Conservation (phyloP, 768 basidiomycete genomes). For the Boletus subcaerulescens region DNA sequence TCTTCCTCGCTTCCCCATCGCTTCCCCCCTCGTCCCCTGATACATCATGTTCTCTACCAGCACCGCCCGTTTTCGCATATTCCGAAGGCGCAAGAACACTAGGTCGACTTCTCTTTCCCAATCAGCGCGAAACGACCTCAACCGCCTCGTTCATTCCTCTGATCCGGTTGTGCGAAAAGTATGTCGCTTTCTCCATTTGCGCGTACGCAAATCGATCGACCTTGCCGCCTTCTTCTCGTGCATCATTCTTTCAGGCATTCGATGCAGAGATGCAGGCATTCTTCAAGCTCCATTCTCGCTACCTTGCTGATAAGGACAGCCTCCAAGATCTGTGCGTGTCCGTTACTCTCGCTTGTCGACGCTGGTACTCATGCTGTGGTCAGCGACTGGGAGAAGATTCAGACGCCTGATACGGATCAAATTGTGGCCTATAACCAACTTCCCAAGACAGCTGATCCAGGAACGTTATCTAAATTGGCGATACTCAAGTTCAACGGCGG, state of each 20-base stretch:
- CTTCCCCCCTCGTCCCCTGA: constrained; percentile 15
- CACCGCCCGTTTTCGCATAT: constrained; percentile 29
- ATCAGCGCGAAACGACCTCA: constrained; percentile 66
- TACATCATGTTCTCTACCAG: constrained; percentile 31
- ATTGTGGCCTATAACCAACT: constrained; percentile 81
- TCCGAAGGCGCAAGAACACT: constrained; percentile 45
- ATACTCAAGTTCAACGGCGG: constrained; percentile 96
- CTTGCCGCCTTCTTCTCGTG: background rate
- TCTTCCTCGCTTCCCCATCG: constrained; percentile 23
- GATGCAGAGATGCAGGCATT: constrained; percentile 96
- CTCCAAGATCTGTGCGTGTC: constrained; percentile 75
- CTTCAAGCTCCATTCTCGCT: constrained; percentile 94
- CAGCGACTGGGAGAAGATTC: constrained; percentile 89
- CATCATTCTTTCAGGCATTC: constrained; percentile 44
- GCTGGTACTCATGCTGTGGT: background rate
- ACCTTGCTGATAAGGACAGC: constrained; percentile 85
- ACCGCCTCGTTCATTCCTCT: constrained; percentile 57
- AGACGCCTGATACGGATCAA: constrained; percentile 81
- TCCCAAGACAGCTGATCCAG: constrained; percentile 51
- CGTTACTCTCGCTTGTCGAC: constrained; percentile 6
- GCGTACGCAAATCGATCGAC: constrained; percentile 27
- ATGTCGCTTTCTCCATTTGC: constrained; percentile 25
- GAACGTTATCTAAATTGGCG: constrained; percentile 86
- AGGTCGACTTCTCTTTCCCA: constrained; percentile 38
- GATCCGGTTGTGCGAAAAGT: constrained; percentile 62